Percentiles rank a stretch among this genome's conserved stretches.
Conservation (phyloP, 2,329 filamentous ascomycete genomes). For the Chaetomium strumarium region DNA sequence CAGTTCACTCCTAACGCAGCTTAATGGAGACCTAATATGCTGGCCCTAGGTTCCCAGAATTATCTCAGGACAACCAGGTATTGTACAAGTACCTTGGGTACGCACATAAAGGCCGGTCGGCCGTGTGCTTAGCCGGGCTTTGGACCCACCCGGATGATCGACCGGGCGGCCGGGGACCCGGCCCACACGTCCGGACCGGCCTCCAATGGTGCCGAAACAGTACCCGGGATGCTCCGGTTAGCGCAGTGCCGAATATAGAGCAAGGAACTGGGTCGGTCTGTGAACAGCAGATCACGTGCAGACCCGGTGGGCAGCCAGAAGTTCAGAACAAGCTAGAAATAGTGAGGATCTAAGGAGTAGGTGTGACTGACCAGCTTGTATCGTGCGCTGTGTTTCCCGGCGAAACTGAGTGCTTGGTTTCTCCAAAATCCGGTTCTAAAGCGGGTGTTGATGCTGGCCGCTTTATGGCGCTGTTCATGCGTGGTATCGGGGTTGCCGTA, state of each 20-base stretch:
- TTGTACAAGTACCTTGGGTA: no score
- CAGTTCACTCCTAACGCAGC: no score
- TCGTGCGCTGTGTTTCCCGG: no score
- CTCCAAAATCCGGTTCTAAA: not conserved
- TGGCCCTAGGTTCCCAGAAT: conserved; percentile 1
- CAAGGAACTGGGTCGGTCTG: no score
- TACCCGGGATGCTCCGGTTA: no score
- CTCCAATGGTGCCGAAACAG: not conserved
- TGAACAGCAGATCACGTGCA: no score
- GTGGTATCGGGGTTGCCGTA: not conserved
- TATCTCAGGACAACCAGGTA: conserved; percentile 1
- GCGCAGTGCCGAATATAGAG: no score
- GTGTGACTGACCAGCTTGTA: no score
- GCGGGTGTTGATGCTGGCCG: not conserved
- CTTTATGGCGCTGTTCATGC: not conserved
- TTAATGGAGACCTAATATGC: not conserved
- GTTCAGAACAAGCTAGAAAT: no score
- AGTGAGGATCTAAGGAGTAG: no score
- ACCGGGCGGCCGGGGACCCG: not conserved
- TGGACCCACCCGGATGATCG: not conserved
- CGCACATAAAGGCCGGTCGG: not conserved
- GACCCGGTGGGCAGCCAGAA: no score
- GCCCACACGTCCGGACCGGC: conserved; percentile 1
- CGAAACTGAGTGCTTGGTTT: no score
- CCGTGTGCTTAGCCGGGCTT: not conserved